These are phyloP conservation scores for Plasmodium yoelii DNA, from an alignment of 169 alveolate genomes.

Conservation along the genomic window DNA sequence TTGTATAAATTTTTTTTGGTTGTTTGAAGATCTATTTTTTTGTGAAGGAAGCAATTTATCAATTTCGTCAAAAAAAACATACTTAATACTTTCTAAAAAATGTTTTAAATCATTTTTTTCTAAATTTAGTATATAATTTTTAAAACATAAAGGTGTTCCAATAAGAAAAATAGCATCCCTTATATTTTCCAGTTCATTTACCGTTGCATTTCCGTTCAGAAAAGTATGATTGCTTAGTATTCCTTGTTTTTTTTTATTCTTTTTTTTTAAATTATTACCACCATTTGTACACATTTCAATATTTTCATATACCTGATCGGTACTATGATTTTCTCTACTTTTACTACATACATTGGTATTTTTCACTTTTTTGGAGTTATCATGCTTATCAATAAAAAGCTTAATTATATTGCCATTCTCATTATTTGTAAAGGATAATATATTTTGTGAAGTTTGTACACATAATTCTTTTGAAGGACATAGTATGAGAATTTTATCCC, in stretches of 20 bases:
- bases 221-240: not conserved
- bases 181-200: not conserved
- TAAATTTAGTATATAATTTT: slow-evolving; percentile 44
- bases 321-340: not conserved
- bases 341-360: not conserved
- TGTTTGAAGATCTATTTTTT: slow-evolving; percentile 16
- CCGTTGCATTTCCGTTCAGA: not conserved
- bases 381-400: slow-evolving; percentile 51
- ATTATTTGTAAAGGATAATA: slow-evolving; percentile 29
- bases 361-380: not conserved
- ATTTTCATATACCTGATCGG: not conserved
- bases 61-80: slow-evolving; percentile 64
- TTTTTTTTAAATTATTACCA: not conserved
- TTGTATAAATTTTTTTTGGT: slow-evolving; percentile 28
- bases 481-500: slow-evolving; percentile 54
- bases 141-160: slow-evolving; percentile 69
- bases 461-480: slow-evolving; percentile 73
- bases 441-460: slow-evolving; percentile 62
- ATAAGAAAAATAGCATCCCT: slow-evolving; percentile 25
- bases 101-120: slow-evolving; percentile 19
- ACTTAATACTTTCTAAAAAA: slow-evolving; percentile 66
- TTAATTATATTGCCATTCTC: slow-evolving; percentile 24
- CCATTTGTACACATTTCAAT: not conserved
- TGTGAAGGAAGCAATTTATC: slow-evolving; percentile 53
- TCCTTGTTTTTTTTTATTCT: not conserved